phyloP scores from a whole-genome alignment of 768 basidiomycete genomes.

The Lactarius evosmus region DNA sequence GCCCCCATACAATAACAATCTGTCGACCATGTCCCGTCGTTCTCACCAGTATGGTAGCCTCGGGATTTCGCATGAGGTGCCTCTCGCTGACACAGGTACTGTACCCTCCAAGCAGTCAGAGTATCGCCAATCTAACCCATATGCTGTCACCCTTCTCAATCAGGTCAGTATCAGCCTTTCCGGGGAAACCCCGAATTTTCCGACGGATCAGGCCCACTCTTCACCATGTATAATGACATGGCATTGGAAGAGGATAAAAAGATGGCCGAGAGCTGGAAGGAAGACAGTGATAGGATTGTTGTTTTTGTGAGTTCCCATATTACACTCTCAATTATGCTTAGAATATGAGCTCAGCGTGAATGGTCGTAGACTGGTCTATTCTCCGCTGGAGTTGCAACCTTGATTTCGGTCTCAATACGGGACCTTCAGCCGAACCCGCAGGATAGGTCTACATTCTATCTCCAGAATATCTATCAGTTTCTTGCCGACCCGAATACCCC shows the following conservation, averaged over 20 bases:
- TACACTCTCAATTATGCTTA: neutral
- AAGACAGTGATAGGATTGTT: neutral
- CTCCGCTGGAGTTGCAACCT: neutral
- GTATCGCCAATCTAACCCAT: neutral
- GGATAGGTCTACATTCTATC: conserved; percentile 4
- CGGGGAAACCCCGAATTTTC: neutral
- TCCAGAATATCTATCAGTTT: neutral
- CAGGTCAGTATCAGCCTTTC: neutral
- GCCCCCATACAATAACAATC: neutral
- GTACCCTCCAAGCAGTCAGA: neutral
- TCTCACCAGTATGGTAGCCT: neutral
- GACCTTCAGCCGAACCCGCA: neutral
- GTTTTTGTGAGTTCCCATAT: conserved; percentile 1
- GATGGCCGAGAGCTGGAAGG: conserved; percentile 4
- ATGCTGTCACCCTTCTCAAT: neutral
- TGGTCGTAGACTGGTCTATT: conserved; percentile 11
- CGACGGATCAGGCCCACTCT: neutral
- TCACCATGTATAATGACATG: conserved; percentile 19
- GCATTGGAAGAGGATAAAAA: conserved; percentile 14
- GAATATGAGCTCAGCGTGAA: no score
- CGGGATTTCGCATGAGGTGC: neutral
- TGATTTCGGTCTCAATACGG: neutral
- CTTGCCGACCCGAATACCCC: neutral
- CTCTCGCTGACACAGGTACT: neutral
- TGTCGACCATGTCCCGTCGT: neutral